Conservation (phyloP, 2,329 filamentous ascomycete genomes). For the Monosporascus sp. region DNA sequence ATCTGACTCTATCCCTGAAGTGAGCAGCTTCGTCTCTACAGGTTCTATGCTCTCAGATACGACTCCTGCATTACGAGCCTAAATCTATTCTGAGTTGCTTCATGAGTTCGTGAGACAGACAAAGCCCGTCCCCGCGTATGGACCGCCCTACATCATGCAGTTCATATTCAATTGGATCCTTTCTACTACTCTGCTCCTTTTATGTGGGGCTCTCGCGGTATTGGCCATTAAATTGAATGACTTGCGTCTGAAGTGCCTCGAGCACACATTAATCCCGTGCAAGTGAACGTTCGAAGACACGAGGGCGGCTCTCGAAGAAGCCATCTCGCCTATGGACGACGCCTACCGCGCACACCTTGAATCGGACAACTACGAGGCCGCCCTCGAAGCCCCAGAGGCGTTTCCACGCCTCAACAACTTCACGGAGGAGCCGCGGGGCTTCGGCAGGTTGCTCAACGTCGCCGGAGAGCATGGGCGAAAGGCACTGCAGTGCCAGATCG, state of each 20-base stretch:
- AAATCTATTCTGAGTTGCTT: too few relatives aligned
- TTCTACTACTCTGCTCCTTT: background rate
- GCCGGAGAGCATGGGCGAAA: conserved; percentile 1
- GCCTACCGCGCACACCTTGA: background rate
- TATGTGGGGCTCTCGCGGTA: background rate
- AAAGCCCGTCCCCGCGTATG: background rate
- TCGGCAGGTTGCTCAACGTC: conserved; percentile 1
- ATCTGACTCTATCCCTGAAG: too few relatives aligned
- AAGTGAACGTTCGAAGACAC: conserved; percentile 1
- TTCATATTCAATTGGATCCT: background rate
- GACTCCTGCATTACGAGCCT: background rate
- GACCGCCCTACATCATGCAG: background rate
- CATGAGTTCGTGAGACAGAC: background rate
- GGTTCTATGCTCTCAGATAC: too few relatives aligned
- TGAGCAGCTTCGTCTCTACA: too few relatives aligned
- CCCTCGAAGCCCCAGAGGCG: conserved; percentile 3
- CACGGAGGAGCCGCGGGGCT: conserved; percentile 3
- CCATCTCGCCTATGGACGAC: background rate
- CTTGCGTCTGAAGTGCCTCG: background rate
- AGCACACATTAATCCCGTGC: background rate
- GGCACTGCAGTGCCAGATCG: conserved; percentile 4
- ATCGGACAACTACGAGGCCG: background rate
- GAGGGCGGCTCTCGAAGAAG: background rate
- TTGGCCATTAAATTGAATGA: background rate
- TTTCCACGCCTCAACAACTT: conserved; percentile 8